A percentile compares a stretch with the other conserved stretches of the same genome.
phyloP scores from a whole-genome alignment of 2,329 filamentous ascomycete genomes.

The Zasmidium cellare region DNA sequence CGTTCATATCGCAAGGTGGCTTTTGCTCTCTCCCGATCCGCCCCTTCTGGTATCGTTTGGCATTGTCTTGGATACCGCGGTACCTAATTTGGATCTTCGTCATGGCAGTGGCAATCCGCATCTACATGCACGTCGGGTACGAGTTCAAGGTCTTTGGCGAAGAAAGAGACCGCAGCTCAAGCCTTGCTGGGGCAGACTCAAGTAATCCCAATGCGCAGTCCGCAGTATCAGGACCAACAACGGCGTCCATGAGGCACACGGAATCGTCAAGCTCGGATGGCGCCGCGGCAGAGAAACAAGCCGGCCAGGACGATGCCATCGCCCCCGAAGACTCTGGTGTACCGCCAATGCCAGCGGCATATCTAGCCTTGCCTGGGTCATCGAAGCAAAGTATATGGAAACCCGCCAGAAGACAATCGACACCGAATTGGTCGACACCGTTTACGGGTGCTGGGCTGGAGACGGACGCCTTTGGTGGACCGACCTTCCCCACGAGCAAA shows the following conservation, averaged over 20 bases:
- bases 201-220: neutral
- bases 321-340: slow-evolving; percentile 26
- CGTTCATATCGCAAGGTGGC: slow-evolving; percentile 63
- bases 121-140: slow-evolving; percentile 67
- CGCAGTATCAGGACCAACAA: neutral
- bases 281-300: slow-evolving; percentile 19
- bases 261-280: slow-evolving; percentile 16
- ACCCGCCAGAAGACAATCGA: slow-evolving; percentile 14
- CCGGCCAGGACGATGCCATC: slow-evolving; percentile 15
- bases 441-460: slow-evolving; percentile 15
- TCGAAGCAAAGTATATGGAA: neutral
- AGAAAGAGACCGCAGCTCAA: slow-evolving; percentile 28
- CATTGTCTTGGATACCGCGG: slow-evolving; percentile 71
- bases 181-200: slow-evolving; percentile 11
- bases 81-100: slow-evolving; percentile 68
- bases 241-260: slow-evolving; percentile 9
- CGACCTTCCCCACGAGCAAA: no score
- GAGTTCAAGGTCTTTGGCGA: slow-evolving; percentile 43
- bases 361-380: neutral
- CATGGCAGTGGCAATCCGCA: slow-evolving; percentile 63
- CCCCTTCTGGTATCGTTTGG: slow-evolving; percentile 68
- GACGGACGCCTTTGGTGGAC: slow-evolving; percentile 5
- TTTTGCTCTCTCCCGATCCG: slow-evolving; percentile 69
- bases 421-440: slow-evolving; percentile 21
- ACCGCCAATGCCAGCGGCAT: neutral